These are phyloP conservation scores for maize (Zea mays) DNA, from an alignment of 176 grass and related monocot genomes.

Conservation along the genomic window Zm-B73-REFERENCE-NAM-5.0 NC_050101.1:114765001-114765500, in stretches of 20 bases:
- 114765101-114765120: slow-evolving; percentile 61
- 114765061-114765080: slow-evolving; percentile 52
- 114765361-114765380: neutral
- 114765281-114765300: slow-evolving; percentile 66
- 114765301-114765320: slow-evolving; percentile 42
- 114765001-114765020: slow-evolving; percentile 56
- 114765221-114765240: no score
- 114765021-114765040: slow-evolving; percentile 50
- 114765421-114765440: neutral
- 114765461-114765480: no score
- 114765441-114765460: neutral
- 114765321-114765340: slow-evolving; percentile 30
- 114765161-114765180: slow-evolving; percentile 42
- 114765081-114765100: slow-evolving; percentile 38
- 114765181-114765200: slow-evolving; percentile 51
- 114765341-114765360: neutral
- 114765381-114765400: slow-evolving; percentile 45
- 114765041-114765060: slow-evolving; percentile 32
- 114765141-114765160: slow-evolving; percentile 46
- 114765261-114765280: neutral
- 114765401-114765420: slow-evolving; percentile 45
- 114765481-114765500: no score
- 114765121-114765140: slow-evolving; percentile 32
- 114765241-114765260: slow-evolving; percentile 37
- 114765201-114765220: neutral